These are phyloP conservation scores for Lathyrus tuberosus DNA, from an alignment of 306 rosid genomes.

Conservation along the genomic window DNA sequence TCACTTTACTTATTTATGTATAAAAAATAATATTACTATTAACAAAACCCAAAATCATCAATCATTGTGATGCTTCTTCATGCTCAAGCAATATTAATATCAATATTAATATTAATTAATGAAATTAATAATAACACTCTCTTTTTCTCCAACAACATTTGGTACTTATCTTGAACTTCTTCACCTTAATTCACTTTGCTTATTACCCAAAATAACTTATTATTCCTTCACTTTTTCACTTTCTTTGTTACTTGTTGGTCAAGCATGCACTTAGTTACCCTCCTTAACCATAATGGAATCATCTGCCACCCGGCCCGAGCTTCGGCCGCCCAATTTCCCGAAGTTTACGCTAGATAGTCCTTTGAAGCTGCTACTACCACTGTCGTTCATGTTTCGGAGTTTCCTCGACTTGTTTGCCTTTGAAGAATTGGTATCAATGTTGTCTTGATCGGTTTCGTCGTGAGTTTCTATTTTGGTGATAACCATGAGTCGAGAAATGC, in stretches of 20 bases:
- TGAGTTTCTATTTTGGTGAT: slow-evolving; percentile 52
- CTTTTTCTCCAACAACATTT: slow-evolving; percentile 40
- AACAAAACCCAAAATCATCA: slow-evolving; percentile 51
- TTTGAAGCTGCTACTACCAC: slow-evolving; percentile 87
- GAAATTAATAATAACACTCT: slow-evolving; percentile 51
- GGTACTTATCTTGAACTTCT: slow-evolving; percentile 42
- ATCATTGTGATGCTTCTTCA: slow-evolving; percentile 45
- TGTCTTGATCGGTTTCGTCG: slow-evolving; percentile 59
- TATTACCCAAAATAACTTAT: slow-evolving; percentile 58
- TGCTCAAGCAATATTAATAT: slow-evolving; percentile 60
- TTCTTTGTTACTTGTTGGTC: slow-evolving; percentile 38
- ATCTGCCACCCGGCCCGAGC: too few species aligned
- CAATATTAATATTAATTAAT: slow-evolving; percentile 48
- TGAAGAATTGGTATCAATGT: slow-evolving; percentile 47
- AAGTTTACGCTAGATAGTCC: slow-evolving; percentile 45
- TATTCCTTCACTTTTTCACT: slow-evolving; percentile 47
- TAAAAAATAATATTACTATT: slow-evolving; percentile 20
- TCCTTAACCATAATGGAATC: slow-evolving; percentile 35
- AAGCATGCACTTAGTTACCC: slow-evolving; percentile 34
- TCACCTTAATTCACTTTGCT: slow-evolving; percentile 51
- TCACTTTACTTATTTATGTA: slow-evolving; percentile 30
- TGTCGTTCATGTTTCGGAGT: slow-evolving; percentile 63
- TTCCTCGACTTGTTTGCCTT: slow-evolving; percentile 65
- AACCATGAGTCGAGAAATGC: slow-evolving; percentile 59
- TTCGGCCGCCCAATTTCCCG: too few species aligned